Percentiles rank a stretch among this genome's conserved stretches.
phyloP scores from a whole-genome alignment of 805 yeast species.

The Candida andamanensis region DNA sequence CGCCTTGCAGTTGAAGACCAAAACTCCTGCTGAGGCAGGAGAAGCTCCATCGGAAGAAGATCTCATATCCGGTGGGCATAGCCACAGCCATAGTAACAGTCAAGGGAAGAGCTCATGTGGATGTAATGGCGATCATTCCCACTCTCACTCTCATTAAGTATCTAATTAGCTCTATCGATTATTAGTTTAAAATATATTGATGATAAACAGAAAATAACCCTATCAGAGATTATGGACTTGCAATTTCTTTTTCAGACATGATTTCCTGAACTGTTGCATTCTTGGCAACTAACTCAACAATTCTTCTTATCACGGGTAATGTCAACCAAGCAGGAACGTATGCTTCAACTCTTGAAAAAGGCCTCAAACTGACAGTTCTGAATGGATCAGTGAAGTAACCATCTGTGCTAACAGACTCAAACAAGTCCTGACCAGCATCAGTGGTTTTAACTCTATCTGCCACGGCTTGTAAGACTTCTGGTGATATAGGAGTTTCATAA shows the following conservation, averaged over 20 bases:
- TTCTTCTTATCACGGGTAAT: conserved; percentile 81
- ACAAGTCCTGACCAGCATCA: conserved; percentile 59
- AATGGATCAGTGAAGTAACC: conserved; percentile 84
- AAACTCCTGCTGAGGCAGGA: conserved; percentile 40
- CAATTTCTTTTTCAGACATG: conserved; percentile 5
- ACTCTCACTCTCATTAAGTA: no score
- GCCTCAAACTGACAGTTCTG: conserved; percentile 66
- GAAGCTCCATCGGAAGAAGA: not conserved
- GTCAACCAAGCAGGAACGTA: conserved; percentile 94
- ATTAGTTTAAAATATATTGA: no score
- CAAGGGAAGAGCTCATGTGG: no score
- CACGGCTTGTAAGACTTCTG: conserved; percentile 71
- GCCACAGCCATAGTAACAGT: conserved; percentile 1
- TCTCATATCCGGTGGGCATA: no score
- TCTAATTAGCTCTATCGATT: no score
- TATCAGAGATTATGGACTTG: no score
- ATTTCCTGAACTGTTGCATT: conserved; percentile 69
- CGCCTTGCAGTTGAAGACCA: conserved; percentile 81
- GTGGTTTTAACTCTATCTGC: conserved; percentile 70
- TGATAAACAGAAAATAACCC: no score
- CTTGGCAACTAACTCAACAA: conserved; percentile 82
- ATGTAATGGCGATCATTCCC: no score
- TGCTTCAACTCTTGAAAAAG: conserved; percentile 77
- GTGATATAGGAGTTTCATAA: conserved; percentile 87
- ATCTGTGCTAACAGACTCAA: conserved; percentile 62